Evolutionary conservation across 179 eudicot genomes (phyloP), one percentile per base, ranked within the genome.

Genomic region (Silene vulgaris): DNA sequence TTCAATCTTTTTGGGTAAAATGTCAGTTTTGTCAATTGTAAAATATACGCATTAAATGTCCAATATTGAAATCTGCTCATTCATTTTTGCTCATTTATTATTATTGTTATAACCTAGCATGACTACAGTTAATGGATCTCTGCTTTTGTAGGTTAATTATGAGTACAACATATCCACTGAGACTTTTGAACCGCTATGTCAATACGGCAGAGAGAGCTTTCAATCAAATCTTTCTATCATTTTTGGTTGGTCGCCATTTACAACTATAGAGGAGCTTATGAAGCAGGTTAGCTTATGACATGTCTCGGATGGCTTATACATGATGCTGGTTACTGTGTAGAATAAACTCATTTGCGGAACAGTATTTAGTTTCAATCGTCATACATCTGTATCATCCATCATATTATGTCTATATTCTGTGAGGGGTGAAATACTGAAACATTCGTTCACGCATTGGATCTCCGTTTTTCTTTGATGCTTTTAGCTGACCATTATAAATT

Each of bases 171-270:
- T 54, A 63, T 75, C 79, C 66, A 85, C 86, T 28, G 80, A 82
- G 72, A 82, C 74, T 68, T 82, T 84, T 65, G 84, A 85, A 69
- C 78, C 89, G 73, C 74, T 88, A 40, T 35, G 75, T 74, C 77
- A 61, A 60, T 64, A 82, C 77, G 83, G 77, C 40, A 76, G 71
- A 73, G 85, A 87, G 59, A 86, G 82, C 82, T 84, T 83, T 63
- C 67, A 50, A 26, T 82, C 83, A 20, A 91, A 89, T 82, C 77
- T 93, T 68, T 87, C 92, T 64, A 80, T 87, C 65, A 76, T 93
- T 70, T 78, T 88, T 79, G 84, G 87, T 79, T 93, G 98, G 98
- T 93, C 98, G 45, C 96, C 98, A 74, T 86, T 76, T 84, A 82
- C 94, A 75, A 85, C 87, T 52, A 86, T 87, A 75, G 77, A 73